phyloP scores from a whole-genome alignment of 257 asterid genomes.

The Fraxinus cuspidata region DNA sequence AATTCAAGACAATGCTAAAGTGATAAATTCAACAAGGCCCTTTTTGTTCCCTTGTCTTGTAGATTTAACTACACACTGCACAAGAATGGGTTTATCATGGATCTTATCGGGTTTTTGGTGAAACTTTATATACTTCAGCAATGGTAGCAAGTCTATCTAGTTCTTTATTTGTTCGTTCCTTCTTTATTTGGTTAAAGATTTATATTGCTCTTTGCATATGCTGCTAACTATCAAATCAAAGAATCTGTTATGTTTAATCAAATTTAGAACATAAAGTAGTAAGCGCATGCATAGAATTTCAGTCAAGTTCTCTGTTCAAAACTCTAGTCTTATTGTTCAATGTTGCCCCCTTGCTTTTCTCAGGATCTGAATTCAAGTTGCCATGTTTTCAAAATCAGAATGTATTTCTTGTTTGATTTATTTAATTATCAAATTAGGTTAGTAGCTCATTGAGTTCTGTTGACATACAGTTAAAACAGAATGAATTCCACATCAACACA shows the following conservation, averaged over 20 bases:
- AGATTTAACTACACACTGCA: neutral
- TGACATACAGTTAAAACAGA: slow-evolving; percentile 28
- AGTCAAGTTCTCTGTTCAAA: neutral
- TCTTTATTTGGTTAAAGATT: neutral
- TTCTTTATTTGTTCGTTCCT: slow-evolving; percentile 7
- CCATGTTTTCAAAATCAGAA: neutral
- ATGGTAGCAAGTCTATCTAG: neutral
- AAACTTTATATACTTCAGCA: neutral
- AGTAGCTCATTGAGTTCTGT: slow-evolving; percentile 19
- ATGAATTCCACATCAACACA: slow-evolving; percentile 77
- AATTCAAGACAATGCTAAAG: neutral
- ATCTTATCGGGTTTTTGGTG: neutral
- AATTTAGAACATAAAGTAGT: neutral
- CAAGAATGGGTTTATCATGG: neutral
- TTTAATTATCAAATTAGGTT: neutral
- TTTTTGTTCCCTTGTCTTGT: neutral
- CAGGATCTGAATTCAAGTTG: neutral
- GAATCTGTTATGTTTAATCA: slow-evolving; percentile 17
- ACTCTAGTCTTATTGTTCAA: neutral
- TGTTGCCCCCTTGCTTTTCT: neutral
- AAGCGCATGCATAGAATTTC: neutral
- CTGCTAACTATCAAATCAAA: slow-evolving; percentile 20
- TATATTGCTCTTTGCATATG: neutral
- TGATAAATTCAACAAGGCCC: neutral
- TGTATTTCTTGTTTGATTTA: slow-evolving; percentile 11